Evolutionary conservation across 2,329 filamentous ascomycete genomes (phyloP).

Genomic region (Davidsoniella eucalypti): DNA sequence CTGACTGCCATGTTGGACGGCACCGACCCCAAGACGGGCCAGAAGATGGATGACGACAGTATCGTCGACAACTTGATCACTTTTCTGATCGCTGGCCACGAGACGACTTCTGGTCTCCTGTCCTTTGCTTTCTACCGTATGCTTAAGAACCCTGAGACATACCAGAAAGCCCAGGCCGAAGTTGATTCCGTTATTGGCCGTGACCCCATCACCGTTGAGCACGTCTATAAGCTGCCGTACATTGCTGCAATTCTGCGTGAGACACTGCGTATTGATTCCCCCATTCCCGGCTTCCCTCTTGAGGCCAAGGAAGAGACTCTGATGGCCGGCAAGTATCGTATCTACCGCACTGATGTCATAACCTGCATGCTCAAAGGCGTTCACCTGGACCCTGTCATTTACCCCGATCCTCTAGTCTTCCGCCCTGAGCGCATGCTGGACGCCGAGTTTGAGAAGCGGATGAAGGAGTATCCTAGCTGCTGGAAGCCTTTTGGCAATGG

Average conservation of each 20-base stretch:
- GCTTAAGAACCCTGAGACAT: slow-evolving; percentile 42
- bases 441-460: slow-evolving; percentile 44
- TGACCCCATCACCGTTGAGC: slow-evolving; percentile 39
- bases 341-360: slow-evolving; percentile 36
- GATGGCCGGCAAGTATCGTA: slow-evolving; percentile 42
- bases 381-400: slow-evolving; percentile 48
- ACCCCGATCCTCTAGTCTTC: slow-evolving; percentile 46
- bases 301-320: slow-evolving; percentile 36
- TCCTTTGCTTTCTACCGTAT: slow-evolving; percentile 50
- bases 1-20: slow-evolving; percentile 54
- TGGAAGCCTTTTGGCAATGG: slow-evolving; percentile 68
- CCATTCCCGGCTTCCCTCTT: slow-evolving; percentile 33
- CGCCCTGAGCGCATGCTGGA: slow-evolving; percentile 57
- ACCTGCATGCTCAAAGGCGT: slow-evolving; percentile 32
- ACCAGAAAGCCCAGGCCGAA: slow-evolving; percentile 47
- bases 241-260: slow-evolving; percentile 50
- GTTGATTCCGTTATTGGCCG: slow-evolving; percentile 48
- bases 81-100: slow-evolving; percentile 54
- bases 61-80: slow-evolving; percentile 59
- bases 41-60: slow-evolving; percentile 42
- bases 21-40: slow-evolving; percentile 48
- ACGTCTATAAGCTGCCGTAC: slow-evolving; percentile 49
- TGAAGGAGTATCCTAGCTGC: slow-evolving; percentile 42
- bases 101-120: slow-evolving; percentile 52
- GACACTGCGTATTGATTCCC: slow-evolving; percentile 35